Percentiles rank a stretch among this genome's conserved stretches.
Conservation (phyloP, 768 basidiomycete genomes). For the Trametopsis cervina region DNA sequence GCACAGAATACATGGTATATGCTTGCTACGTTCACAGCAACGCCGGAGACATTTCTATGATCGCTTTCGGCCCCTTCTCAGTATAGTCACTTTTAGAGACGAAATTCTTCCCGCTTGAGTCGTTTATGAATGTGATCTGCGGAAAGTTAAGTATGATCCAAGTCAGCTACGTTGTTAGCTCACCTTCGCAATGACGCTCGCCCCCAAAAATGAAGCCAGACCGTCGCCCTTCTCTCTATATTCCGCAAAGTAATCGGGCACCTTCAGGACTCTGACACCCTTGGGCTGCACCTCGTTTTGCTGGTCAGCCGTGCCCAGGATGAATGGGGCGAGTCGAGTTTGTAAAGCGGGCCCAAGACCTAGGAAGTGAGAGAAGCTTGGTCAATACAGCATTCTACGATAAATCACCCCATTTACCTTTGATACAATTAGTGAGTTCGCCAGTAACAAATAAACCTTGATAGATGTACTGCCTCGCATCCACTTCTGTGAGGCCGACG, state of each 20-base stretch:
- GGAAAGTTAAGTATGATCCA: neutral
- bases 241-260: conserved; percentile 90
- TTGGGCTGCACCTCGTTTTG: conserved; percentile 70
- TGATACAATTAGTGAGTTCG: conserved; percentile 61
- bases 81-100: conserved; percentile 78
- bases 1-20: neutral
- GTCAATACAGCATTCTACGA: neutral
- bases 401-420: conserved; percentile 38
- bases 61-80: conserved; percentile 61
- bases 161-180: conserved; percentile 10
- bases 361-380: conserved; percentile 3
- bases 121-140: conserved; percentile 65
- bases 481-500: conserved; percentile 53
- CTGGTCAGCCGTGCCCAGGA: conserved; percentile 53
- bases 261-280: conserved; percentile 48
- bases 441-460: conserved; percentile 79
- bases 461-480: conserved; percentile 68
- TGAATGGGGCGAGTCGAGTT: conserved; percentile 59
- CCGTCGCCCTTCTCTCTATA: conserved; percentile 83
- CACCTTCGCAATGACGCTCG: conserved; percentile 83
- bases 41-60: conserved; percentile 74
- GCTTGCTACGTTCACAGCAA: conserved; percentile 39
- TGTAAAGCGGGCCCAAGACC: conserved; percentile 50
- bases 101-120: conserved; percentile 57
- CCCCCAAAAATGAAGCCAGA: conserved; percentile 73